Percentiles rank a stretch among this genome's conserved stretches.
These are phyloP conservation scores for Xerocomus cyaneibrunnescens DNA, from an alignment of 1,284 basidiomycete genomes.

Conservation along the genomic window DNA sequence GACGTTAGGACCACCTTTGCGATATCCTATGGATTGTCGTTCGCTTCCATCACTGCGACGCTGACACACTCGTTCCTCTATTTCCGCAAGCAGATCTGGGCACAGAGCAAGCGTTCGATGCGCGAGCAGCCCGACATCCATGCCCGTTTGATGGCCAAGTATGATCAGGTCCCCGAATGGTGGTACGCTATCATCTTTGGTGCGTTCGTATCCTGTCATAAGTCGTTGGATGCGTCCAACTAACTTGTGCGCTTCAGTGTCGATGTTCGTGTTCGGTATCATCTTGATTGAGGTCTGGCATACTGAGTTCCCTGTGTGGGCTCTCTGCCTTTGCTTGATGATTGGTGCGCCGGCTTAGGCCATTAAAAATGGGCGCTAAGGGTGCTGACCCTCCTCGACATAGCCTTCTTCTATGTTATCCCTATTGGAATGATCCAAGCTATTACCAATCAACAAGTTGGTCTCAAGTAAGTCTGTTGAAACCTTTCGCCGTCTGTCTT, in stretches of 20 bases:
- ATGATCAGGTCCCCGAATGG: constrained; percentile 74
- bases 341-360: constrained; percentile 22
- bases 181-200: constrained; percentile 55
- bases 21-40: constrained; percentile 67
- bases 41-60: constrained; percentile 67
- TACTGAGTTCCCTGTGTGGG: constrained; percentile 58
- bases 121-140: constrained; percentile 75
- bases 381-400: background rate
- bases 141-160: constrained; percentile 69
- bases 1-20: constrained; percentile 47
- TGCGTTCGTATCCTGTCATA: background rate
- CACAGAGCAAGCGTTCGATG: constrained; percentile 50
- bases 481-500: background rate
- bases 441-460: constrained; percentile 48
- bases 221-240: background rate
- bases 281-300: constrained; percentile 57
- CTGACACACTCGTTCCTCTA: constrained; percentile 68
- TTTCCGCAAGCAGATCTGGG: constrained; percentile 67
- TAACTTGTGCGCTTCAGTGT: constrained; percentile 18
- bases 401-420: constrained; percentile 50
- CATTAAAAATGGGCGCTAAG: background rate
- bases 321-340: constrained; percentile 40
- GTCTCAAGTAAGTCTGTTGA: constrained; percentile 37
- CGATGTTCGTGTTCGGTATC: constrained; percentile 59
- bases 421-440: constrained; percentile 46